phyloP scores from a whole-genome alignment of 1,284 basidiomycete genomes.

The Porogramme epimiltina region DNA sequence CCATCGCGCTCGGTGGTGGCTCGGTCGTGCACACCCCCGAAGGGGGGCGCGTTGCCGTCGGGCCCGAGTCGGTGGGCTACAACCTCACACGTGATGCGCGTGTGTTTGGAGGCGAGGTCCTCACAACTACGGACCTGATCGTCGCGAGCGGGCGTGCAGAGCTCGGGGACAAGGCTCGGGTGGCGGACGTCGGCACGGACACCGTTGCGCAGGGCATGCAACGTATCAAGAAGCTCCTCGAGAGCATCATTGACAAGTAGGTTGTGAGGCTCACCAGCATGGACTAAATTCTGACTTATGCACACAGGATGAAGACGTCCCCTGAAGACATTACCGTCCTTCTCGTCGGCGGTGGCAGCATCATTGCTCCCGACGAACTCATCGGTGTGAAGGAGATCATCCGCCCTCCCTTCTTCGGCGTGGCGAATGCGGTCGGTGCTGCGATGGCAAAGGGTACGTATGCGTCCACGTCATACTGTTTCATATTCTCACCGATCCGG shows the following conservation, averaged over 20 bases:
- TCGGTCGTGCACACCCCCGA: conserved; percentile 38
- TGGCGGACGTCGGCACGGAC: conserved; percentile 32
- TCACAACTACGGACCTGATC: conserved; percentile 56
- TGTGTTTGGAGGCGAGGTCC: conserved; percentile 50
- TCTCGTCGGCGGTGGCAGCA: conserved; percentile 55
- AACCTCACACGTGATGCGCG: conserved; percentile 45
- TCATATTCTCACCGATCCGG: too few species aligned
- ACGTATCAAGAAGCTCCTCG: conserved; percentile 50
- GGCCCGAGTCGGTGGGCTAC: conserved; percentile 62
- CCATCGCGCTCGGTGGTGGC: conserved; percentile 57
- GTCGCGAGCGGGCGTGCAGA: conserved; percentile 39
- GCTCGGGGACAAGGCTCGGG: conserved; percentile 40
- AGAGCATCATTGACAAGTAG: conserved; percentile 39
- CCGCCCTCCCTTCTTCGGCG: conserved; percentile 49
- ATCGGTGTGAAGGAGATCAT: conserved; percentile 49
- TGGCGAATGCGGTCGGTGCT: conserved; percentile 60
- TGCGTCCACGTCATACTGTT: not conserved
- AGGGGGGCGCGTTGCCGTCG: conserved; percentile 41
- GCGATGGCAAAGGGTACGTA: conserved; percentile 45
- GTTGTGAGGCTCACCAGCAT: not conserved
- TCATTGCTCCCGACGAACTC: conserved; percentile 45
- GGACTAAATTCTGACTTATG: not conserved
- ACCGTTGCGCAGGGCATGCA: conserved; percentile 36
- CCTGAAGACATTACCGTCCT: conserved; percentile 48
- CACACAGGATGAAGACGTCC: conserved; percentile 56